These are phyloP conservation scores for Calonectria fujianensis DNA, from an alignment of 2,329 filamentous ascomycete species.

Conservation along the genomic window DNA sequence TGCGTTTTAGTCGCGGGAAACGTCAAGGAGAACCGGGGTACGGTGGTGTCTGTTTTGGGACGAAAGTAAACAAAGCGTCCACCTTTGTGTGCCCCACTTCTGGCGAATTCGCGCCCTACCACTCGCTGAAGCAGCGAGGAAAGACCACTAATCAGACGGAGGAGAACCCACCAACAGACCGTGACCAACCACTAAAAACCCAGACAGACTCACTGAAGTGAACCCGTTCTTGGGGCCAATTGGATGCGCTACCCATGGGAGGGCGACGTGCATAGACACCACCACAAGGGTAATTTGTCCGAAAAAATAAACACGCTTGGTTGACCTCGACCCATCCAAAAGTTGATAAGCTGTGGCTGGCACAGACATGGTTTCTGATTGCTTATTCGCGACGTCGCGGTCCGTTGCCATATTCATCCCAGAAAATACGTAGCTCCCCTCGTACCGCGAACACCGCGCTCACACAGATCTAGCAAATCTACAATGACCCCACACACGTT, in stretches of 20 bases:
- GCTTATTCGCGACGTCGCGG: not conserved
- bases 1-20: constrained; percentile 51
- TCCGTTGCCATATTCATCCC: not conserved
- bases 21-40: constrained; percentile 41
- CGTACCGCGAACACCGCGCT: not conserved
- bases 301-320: not conserved
- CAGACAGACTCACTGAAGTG: constrained; percentile 5
- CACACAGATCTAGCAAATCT: not conserved
- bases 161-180: constrained; percentile 26
- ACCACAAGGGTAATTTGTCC: constrained; percentile 7
- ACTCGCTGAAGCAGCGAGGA: constrained; percentile 27
- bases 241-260: constrained; percentile 26
- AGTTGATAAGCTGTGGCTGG: not conserved
- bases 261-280: constrained; percentile 22
- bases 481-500: constrained; percentile 11
- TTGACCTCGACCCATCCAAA: not conserved
- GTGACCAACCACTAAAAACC: constrained; percentile 34
- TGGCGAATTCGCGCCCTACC: constrained; percentile 1
- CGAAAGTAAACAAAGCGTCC: constrained; percentile 60
- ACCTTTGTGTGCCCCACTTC: constrained; percentile 26
- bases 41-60: constrained; percentile 56
- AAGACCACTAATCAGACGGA: constrained; percentile 20
- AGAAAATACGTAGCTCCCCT: not conserved
- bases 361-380: constrained; percentile 4
- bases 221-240: constrained; percentile 12